Evolutionary conservation across 2,329 filamentous ascomycete genomes (phyloP), one percentile per base, ranked within the genome.

Genomic region (Pseudogymnoascus sp.): DNA sequence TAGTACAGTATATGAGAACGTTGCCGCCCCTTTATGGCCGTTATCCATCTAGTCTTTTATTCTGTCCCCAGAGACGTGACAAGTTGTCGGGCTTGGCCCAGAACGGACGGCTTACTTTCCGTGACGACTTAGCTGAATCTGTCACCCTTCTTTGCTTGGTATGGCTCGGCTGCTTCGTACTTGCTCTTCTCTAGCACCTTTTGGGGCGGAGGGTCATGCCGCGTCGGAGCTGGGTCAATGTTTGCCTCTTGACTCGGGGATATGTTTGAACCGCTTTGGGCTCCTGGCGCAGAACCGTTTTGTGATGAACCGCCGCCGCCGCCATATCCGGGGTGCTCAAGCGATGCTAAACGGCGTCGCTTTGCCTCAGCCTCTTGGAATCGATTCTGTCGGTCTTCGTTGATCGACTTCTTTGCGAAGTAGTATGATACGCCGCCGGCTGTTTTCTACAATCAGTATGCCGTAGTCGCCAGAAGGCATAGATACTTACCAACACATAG

Each of bases 341-440:
- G 74, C n/a, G 78, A 78, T 25, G 80, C 76, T 67, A 79, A 76
- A 62, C 81, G 81, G 76, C 81, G 87, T 22, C 65, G 62, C 76
- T 88, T 86, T 67, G 84, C 76, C 61, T 82, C 80, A 62, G 80
- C 81, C 64, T 88, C 85, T 68, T 88, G 82, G 66, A 88, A 83
- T 69, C 90, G 85, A 63, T 84, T 78, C 64, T 83, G 81, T 65
- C 93, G 89, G 75, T 97, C 91, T 67, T 89, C 89, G 73, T 97
- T 96, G 81, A 99, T 96, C 74, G 87, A 87, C 71, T 85, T 83
- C 81, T 99, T 99, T 65, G 94, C 94, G 73, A 97, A 96, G 79
- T 90, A 91, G 80, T 97, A 99, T 70, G 93, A 91, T 65, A 88
- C 90, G 66, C 85, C 94, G 71, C 93, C 94, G 67, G 92, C 91